Evolutionary conservation across 768 basidiomycete genomes (phyloP).

Genomic region (Galerina sulciceps): DNA sequence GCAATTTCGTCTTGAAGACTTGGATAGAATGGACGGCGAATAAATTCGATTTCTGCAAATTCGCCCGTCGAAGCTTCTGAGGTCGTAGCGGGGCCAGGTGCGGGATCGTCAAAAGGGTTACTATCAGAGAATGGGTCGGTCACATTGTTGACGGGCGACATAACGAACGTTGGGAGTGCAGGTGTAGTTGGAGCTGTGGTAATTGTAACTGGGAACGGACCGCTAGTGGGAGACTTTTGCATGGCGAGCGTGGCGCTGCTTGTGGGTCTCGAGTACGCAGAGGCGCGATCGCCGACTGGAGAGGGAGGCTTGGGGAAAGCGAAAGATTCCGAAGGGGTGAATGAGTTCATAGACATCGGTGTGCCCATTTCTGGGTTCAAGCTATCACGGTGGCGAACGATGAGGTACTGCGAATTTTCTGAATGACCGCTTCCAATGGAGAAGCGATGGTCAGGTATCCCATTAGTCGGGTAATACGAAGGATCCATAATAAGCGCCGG

Average conservation of each 20-base stretch:
- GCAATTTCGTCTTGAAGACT: constrained; percentile 62
- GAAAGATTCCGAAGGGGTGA: constrained; percentile 70
- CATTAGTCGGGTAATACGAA: constrained; percentile 12
- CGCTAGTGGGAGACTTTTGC: not conserved
- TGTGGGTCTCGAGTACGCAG: constrained; percentile 22
- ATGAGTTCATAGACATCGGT: constrained; percentile 68
- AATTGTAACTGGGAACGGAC: constrained; percentile 13
- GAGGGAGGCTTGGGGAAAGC: constrained; percentile 64
- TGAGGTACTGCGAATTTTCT: constrained; percentile 42
- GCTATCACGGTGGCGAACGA: constrained; percentile 30
- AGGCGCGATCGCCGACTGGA: constrained; percentile 13
- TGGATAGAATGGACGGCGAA: constrained; percentile 60
- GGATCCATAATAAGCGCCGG: constrained; percentile 36
- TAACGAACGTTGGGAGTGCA: constrained; percentile 34
- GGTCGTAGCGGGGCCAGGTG: constrained; percentile 7
- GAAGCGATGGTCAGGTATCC: constrained; percentile 26
- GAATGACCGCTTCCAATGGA: constrained; percentile 48
- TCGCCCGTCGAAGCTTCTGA: constrained; percentile 10
- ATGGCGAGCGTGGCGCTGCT: constrained; percentile 21
- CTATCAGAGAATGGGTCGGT: constrained; percentile 25
- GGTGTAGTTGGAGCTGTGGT: constrained; percentile 13
- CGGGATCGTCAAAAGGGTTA: constrained; percentile 32
- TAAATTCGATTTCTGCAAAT: constrained; percentile 48
- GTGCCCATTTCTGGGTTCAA: constrained; percentile 34
- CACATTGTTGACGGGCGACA: constrained; percentile 20